Evolutionary conservation across 768 basidiomycete genomes (phyloP).

Genomic region (Lactarius sanguifluus): DNA sequence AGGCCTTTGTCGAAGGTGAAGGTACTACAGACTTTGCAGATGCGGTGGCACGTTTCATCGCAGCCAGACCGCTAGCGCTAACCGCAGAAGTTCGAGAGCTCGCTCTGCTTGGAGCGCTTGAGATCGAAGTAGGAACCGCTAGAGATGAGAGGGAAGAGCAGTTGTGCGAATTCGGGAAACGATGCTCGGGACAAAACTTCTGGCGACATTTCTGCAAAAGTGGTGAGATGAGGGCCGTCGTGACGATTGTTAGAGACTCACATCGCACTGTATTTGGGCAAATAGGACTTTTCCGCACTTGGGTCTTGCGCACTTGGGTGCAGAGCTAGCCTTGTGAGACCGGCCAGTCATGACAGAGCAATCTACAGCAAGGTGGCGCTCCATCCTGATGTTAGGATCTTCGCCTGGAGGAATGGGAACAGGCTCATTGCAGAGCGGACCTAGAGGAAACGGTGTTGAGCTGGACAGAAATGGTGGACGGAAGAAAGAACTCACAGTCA

Average conservation of each 20-base stretch:
- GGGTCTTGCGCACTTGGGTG: constrained; percentile 57
- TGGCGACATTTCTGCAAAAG: constrained; percentile 58
- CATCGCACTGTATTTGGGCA: constrained; percentile 70
- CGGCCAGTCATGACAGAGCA: constrained; percentile 72
- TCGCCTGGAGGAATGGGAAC: constrained; percentile 74
- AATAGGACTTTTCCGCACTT: constrained; percentile 75
- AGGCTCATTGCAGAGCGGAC: constrained; percentile 75
- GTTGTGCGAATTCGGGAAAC: constrained; percentile 71
- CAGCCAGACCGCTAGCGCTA: constrained; percentile 38
- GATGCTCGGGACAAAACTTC: constrained; percentile 76
- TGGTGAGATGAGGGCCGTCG: background rate
- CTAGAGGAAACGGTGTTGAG: constrained; percentile 37
- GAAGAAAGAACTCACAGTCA: constrained; percentile 50
- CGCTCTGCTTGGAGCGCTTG: constrained; percentile 25
- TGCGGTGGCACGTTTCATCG: constrained; percentile 16
- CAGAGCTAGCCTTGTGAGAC: constrained; percentile 45
- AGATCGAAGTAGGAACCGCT: constrained; percentile 16
- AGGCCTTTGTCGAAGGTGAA: constrained; percentile 39
- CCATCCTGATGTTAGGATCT: constrained; percentile 82
- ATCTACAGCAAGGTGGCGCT: constrained; percentile 62
- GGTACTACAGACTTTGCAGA: constrained; percentile 10
- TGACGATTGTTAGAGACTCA: constrained; percentile 40
- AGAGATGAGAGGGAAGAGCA: constrained; percentile 41
- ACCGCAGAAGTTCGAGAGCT: constrained; percentile 29
- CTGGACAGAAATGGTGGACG: background rate